Conservation (phyloP, 2,329 filamentous ascomycete genomes). For the Aspergillus tanneri region DNA sequence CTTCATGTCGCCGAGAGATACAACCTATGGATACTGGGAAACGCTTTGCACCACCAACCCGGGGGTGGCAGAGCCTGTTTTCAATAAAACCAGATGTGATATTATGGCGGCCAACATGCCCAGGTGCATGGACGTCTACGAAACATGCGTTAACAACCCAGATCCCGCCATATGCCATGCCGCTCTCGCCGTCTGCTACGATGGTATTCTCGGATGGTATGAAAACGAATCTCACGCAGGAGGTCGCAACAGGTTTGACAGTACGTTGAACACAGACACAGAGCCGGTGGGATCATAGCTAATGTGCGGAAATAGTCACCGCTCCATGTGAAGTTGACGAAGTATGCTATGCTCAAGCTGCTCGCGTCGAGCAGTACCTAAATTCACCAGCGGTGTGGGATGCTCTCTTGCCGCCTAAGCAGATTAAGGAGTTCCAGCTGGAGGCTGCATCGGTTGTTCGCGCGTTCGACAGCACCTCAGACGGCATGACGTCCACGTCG, state of each 20-base stretch:
- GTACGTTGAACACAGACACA: constrained; percentile 10
- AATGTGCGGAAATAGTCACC: constrained; percentile 18
- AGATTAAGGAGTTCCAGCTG: constrained; percentile 15
- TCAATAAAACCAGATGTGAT: constrained; percentile 49
- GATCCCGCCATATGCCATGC: constrained; percentile 23
- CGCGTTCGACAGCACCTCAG: constrained; percentile 16
- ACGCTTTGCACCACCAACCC: constrained; percentile 50
- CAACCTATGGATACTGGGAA: constrained; percentile 47
- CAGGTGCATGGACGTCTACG: constrained; percentile 45
- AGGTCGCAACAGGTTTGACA: constrained; percentile 26
- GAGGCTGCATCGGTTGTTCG: constrained; percentile 9
- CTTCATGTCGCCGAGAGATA: constrained; percentile 45
- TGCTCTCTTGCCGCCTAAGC: constrained; percentile 16
- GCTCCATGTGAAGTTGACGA: constrained; percentile 19
- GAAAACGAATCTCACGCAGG: constrained; percentile 22
- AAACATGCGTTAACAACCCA: constrained; percentile 31
- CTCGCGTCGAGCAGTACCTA: constrained; percentile 21
- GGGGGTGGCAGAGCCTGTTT: constrained; percentile 43
- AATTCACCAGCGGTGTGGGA: constrained; percentile 20
- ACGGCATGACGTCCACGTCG: constrained; percentile 14
- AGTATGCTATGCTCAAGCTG: constrained; percentile 21
- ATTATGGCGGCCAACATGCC: constrained; percentile 49
- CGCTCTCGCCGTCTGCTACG: constrained; percentile 17
- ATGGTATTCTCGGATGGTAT: constrained; percentile 15
- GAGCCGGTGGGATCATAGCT: not conserved